Conservation (phyloP, 768 basidiomycete species). For the Suillus brevipes region DNA sequence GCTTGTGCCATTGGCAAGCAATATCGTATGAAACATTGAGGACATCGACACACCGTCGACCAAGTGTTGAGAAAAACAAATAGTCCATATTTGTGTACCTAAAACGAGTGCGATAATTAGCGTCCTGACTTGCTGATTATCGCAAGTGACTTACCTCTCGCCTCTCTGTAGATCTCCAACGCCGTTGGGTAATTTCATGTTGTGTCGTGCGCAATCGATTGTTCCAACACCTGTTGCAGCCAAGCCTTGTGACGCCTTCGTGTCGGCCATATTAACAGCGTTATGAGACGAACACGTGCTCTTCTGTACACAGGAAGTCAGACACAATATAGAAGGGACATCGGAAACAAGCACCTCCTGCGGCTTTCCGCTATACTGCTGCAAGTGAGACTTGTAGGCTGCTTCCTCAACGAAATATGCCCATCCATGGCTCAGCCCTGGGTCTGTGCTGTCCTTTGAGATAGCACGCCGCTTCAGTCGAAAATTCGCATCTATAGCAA, state of each 20-base stretch:
- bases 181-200: slow-evolving; percentile 5
- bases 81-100: slow-evolving; percentile 26
- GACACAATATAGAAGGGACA: too few species aligned
- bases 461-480: too few species aligned
- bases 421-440: too few species aligned
- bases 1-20: slow-evolving; percentile 21
- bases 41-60: background rate
- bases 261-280: slow-evolving; percentile 8
- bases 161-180: background rate
- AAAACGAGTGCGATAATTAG: background rate
- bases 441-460: too few species aligned
- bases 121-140: too few species aligned
- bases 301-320: background rate
- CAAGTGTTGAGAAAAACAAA: slow-evolving; percentile 18
- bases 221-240: slow-evolving; percentile 16
- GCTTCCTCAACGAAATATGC: too few species aligned
- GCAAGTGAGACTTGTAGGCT: too few species aligned
- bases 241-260: background rate
- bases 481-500: too few species aligned
- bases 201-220: slow-evolving; percentile 13
- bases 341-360: too few species aligned
- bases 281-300: background rate
- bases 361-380: too few species aligned
- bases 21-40: slow-evolving; percentile 20
- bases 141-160: background rate